Conservation (phyloP, 345 rosid genomes). For the Salix koriyanagi region DNA sequence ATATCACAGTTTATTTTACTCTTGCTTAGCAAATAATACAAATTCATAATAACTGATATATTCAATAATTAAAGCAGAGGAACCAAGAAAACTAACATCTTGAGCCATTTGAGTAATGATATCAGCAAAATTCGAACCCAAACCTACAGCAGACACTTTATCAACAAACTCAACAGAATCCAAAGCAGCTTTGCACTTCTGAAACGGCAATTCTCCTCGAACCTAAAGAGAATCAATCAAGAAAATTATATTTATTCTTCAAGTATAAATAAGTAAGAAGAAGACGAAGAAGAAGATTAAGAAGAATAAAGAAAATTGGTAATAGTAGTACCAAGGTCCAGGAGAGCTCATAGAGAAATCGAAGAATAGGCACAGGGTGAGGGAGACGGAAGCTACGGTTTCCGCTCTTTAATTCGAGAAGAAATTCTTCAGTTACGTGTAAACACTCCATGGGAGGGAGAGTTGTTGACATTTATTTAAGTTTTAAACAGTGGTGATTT, state of each 20-base stretch:
- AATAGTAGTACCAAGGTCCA: constrained; percentile 54
- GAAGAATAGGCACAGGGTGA: constrained; percentile 66
- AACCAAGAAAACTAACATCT: constrained; percentile 48
- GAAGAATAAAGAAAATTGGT: neutral
- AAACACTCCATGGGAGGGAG: constrained; percentile 63
- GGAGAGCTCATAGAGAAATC: constrained; percentile 92
- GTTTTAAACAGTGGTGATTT: neutral
- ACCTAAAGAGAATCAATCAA: constrained; percentile 41
- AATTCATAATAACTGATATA: neutral
- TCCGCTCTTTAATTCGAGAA: constrained; percentile 77
- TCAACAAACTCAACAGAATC: constrained; percentile 61
- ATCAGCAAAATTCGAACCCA: constrained; percentile 73
- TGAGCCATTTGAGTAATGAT: constrained; percentile 87
- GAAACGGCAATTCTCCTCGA: constrained; percentile 83
- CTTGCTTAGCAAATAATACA: neutral
- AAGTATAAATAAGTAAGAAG: too few species aligned
- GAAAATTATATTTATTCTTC: neutral
- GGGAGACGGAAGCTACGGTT: constrained; percentile 51
- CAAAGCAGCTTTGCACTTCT: constrained; percentile 70
- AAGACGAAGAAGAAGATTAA: too few species aligned
- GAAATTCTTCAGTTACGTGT: constrained; percentile 62
- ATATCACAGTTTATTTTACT: too few species aligned
- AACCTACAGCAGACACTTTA: constrained; percentile 43
- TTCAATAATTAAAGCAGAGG: neutral
- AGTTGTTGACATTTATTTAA: constrained; percentile 25